phyloP scores from a whole-genome alignment of 139 green algal genomes.

The Chlamydomonas sp. region DNA sequence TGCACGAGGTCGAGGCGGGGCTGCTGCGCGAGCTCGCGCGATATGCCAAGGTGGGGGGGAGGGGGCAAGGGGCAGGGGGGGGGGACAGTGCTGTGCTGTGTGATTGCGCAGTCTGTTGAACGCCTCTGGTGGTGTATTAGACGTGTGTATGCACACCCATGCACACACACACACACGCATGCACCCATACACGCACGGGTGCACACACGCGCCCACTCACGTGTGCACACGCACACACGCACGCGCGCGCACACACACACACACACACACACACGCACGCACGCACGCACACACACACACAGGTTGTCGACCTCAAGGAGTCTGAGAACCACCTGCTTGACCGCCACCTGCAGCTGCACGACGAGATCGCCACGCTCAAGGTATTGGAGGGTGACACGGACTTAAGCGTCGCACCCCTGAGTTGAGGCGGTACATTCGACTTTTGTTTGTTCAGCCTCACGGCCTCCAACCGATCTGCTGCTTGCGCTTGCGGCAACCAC shows the following conservation, averaged over 20 bases:
- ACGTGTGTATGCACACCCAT: background rate
- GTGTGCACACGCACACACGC: too few species aligned
- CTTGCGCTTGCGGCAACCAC: too few species aligned
- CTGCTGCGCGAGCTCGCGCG: background rate
- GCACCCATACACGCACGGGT: background rate
- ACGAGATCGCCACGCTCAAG: background rate
- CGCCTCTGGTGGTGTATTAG: too few species aligned
- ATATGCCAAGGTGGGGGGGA: background rate
- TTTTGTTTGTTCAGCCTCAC: too few species aligned
- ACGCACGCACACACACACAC: background rate
- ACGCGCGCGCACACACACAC: background rate
- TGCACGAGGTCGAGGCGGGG: background rate
- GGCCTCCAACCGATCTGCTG: too few species aligned
- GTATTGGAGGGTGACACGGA: too few species aligned
- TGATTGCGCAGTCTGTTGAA: background rate
- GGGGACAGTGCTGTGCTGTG: too few species aligned
- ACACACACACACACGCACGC: background rate
- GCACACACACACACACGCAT: background rate
- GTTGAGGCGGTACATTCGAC: too few species aligned
- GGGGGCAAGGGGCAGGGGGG: background rate
- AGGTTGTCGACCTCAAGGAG: slow-evolving; percentile 14
- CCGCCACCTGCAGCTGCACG: slow-evolving; percentile 9
- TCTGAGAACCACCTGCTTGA: slow-evolving; percentile 14
- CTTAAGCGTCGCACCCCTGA: too few species aligned
- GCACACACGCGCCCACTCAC: background rate